Percentiles rank a stretch among this genome's conserved stretches.
Evolutionary conservation across 257 asterid genomes (phyloP).

Genomic region (Nicotiana tabacum): DNA sequence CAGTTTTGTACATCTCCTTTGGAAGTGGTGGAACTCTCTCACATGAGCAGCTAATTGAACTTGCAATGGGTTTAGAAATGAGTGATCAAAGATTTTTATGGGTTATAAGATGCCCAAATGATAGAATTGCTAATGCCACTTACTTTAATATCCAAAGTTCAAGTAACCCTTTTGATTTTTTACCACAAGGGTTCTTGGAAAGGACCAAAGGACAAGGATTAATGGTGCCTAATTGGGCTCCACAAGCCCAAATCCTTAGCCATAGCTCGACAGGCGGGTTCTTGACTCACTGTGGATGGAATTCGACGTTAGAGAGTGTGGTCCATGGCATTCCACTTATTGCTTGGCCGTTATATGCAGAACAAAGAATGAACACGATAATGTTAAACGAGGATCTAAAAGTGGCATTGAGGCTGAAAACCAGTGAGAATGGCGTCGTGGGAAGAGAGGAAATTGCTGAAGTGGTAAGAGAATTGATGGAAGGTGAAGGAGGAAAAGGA

Average conservation of each 20-base stretch:
- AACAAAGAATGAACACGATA: constrained; percentile 42
- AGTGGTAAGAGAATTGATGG: constrained; percentile 11
- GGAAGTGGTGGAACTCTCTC: constrained; percentile 36
- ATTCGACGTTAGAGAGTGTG: constrained; percentile 38
- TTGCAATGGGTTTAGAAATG: constrained; percentile 49
- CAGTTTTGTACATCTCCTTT: constrained; percentile 29
- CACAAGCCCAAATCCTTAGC: constrained; percentile 39
- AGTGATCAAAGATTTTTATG: constrained; percentile 57
- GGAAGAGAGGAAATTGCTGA: constrained; percentile 12
- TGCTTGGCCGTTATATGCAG: constrained; percentile 46
- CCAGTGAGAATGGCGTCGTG: constrained; percentile 12
- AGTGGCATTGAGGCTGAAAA: constrained; percentile 21
- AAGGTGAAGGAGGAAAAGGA: constrained; percentile 23
- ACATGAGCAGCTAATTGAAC: constrained; percentile 28
- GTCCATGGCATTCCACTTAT: constrained; percentile 39
- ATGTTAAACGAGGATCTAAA: constrained; percentile 18
- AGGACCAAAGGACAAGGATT: constrained; percentile 37
- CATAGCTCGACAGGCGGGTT: constrained; percentile 41
- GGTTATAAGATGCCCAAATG: constrained; percentile 44
- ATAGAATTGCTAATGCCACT: constrained; percentile 14
- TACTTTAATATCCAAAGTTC: constrained; percentile 23
- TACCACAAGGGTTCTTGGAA: constrained; percentile 45
- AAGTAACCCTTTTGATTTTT: constrained; percentile 38
- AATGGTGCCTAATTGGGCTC: constrained; percentile 50
- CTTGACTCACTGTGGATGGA: constrained; percentile 53